A percentile compares a stretch with the other conserved stretches of the same genome.
These are phyloP conservation scores for Hyphodiscus hymeniophilus DNA, from an alignment of 495 filamentous ascomycete species.

Conservation along the genomic window DNA sequence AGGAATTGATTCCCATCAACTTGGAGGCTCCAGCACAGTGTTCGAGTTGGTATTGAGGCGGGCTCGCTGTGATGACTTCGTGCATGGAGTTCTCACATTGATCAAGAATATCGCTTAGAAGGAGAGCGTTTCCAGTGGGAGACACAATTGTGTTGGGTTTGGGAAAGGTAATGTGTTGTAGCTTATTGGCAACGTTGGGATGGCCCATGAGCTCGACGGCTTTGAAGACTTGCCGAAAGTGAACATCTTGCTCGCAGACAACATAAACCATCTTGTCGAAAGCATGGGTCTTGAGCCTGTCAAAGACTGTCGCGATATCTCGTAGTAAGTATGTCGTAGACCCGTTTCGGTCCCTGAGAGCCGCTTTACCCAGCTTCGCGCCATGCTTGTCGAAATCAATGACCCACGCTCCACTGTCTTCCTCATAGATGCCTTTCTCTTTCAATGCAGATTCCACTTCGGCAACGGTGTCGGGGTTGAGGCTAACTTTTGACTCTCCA, in stretches of 20 bases:
- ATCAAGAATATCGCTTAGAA: neutral
- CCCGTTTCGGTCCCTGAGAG: conserved; percentile 58
- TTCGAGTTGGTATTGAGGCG: neutral
- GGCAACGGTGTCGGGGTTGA: conserved; percentile 48
- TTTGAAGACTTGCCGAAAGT: conserved; percentile 58
- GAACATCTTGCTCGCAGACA: conserved; percentile 53
- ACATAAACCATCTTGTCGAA: conserved; percentile 78
- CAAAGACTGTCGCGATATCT: conserved; percentile 59
- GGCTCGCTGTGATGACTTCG: neutral
- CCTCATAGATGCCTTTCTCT: conserved; percentile 50
- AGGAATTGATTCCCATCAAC: conserved; percentile 58
- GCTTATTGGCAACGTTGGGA: conserved; percentile 46
- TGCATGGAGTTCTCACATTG: neutral
- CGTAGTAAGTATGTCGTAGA: conserved; percentile 63
- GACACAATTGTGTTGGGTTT: conserved; percentile 66
- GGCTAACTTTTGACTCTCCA: conserved; percentile 57
- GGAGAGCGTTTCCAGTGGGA: conserved; percentile 31
- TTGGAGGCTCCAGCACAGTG: neutral
- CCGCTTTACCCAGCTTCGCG: neutral
- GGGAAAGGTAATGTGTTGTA: conserved; percentile 61
- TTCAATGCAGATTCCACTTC: conserved; percentile 48
- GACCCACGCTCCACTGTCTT: conserved; percentile 14
- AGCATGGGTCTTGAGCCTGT: conserved; percentile 45
- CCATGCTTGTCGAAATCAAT: conserved; percentile 9
- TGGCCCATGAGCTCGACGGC: conserved; percentile 50